These are phyloP conservation scores for Pythium phragmitis DNA, from an alignment of 352 stramenopile genomes.

Conservation along the genomic window DNA sequence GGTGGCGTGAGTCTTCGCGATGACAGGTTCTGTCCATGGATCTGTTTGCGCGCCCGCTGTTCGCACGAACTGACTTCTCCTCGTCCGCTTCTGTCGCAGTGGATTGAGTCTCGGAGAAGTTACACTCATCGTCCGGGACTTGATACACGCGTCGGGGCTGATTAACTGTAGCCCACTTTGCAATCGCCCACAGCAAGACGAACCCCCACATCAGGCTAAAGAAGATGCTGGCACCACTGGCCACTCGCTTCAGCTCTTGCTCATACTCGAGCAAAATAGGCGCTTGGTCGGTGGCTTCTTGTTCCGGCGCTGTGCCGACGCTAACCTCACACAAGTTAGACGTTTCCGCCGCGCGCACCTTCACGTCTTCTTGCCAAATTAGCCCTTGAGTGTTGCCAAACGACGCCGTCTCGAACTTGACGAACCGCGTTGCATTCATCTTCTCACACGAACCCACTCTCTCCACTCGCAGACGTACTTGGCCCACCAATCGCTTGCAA, in stretches of 20 bases:
- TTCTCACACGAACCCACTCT: slow-evolving; percentile 6
- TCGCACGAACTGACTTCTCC: background rate
- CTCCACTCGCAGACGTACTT: slow-evolving; percentile 1
- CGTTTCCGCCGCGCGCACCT: slow-evolving; percentile 1
- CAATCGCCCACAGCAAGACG: slow-evolving; percentile 20
- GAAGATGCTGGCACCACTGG: background rate
- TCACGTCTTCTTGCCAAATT: slow-evolving; percentile 21
- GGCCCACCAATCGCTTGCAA: background rate
- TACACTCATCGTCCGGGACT: background rate
- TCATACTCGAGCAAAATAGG: background rate
- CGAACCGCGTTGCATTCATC: slow-evolving; percentile 14
- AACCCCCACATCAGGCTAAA: slow-evolving; percentile 14
- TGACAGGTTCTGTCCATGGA: background rate
- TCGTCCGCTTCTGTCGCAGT: background rate
- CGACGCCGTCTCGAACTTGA: slow-evolving; percentile 1
- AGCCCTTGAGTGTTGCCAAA: background rate
- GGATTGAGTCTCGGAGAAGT: background rate
- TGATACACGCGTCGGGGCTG: background rate
- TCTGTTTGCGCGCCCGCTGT: background rate
- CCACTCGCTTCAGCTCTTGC: background rate
- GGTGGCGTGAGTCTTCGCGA: background rate
- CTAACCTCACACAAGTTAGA: slow-evolving; percentile 10
- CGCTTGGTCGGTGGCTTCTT: background rate
- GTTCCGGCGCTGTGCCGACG: background rate
- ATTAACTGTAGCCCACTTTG: slow-evolving; percentile 10